Evolutionary conservation across 352 stramenopile genomes (phyloP).

Genomic region (Phytophthora agathidicida): DNA sequence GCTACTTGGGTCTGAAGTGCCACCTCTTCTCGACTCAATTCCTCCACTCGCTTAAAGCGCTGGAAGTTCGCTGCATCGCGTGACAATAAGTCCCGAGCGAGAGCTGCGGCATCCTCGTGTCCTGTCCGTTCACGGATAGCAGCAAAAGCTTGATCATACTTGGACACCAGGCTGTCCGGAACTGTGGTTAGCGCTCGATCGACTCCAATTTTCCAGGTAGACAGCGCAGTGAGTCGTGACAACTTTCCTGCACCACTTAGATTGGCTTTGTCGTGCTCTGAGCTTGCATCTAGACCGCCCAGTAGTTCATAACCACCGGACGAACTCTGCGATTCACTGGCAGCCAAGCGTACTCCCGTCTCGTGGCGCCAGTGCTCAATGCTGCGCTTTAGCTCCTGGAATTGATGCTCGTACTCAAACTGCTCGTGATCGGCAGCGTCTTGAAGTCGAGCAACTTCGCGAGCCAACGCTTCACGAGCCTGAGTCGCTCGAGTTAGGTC

Average conservation of each 20-base stretch:
- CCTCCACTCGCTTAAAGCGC: conserved; percentile 78
- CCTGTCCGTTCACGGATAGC: conserved; percentile 64
- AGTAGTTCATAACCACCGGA: conserved; percentile 23
- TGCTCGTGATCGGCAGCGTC: conserved; percentile 58
- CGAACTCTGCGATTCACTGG: conserved; percentile 12
- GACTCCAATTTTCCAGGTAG: conserved; percentile 79
- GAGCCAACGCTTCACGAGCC: conserved; percentile 49
- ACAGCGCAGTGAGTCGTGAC: conserved; percentile 59
- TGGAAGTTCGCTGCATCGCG: conserved; percentile 85
- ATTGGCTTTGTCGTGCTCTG: conserved; percentile 35
- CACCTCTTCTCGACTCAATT: conserved; percentile 64
- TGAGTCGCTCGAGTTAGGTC: conserved; percentile 54
- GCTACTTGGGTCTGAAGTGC: conserved; percentile 57
- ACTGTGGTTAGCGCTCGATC: conserved; percentile 59
- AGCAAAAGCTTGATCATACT: conserved; percentile 70
- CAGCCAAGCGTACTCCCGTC: conserved; percentile 21
- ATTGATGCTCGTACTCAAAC: conserved; percentile 63
- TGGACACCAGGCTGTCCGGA: conserved; percentile 51
- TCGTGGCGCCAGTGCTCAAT: conserved; percentile 59
- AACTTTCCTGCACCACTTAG: conserved; percentile 27
- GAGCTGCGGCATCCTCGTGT: conserved; percentile 50
- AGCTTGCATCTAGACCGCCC: conserved; percentile 11
- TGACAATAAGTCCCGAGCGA: conserved; percentile 55
- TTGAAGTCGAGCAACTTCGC: conserved; percentile 60
- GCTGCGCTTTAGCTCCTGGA: conserved; percentile 59